phyloP scores from a whole-genome alignment of 495 filamentous ascomycete genomes.

The Parachaetomium inaequale region DNA sequence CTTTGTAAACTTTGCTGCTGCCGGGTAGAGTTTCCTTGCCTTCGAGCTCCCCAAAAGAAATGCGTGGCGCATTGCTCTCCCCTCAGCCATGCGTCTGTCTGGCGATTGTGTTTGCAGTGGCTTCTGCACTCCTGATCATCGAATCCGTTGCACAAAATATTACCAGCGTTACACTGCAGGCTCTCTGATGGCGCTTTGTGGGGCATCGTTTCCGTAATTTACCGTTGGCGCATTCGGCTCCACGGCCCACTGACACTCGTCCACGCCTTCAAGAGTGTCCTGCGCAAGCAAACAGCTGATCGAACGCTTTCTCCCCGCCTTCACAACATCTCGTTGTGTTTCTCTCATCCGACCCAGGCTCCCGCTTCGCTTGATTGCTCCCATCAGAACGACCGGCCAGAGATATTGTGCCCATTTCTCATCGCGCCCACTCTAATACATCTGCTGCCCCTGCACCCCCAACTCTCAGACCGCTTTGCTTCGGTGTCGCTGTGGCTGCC shows the following conservation, averaged over 20 bases:
- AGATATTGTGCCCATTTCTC: not conserved
- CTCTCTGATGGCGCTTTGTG: not conserved
- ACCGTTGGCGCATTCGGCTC: not conserved
- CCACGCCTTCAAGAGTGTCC: not conserved
- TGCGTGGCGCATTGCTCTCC: not conserved
- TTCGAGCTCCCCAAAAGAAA: no score
- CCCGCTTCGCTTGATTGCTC: not conserved
- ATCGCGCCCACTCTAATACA: not conserved
- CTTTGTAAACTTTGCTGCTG: no score
- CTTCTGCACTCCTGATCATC: no score
- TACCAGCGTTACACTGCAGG: not conserved
- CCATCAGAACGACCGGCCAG: not conserved
- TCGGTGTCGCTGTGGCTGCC: not conserved
- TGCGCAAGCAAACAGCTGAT: not conserved
- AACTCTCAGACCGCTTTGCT: not conserved
- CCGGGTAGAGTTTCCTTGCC: no score
- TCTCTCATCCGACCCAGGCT: not conserved
- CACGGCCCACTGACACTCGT: not conserved
- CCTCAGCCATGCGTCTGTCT: not conserved
- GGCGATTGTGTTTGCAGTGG: not conserved
- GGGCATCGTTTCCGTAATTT: not conserved
- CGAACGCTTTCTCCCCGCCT: conserved; percentile 1
- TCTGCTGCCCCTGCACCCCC: not conserved
- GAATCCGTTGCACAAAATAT: not conserved
- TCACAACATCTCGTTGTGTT: not conserved